phyloP scores from a whole-genome alignment of 2,329 filamentous ascomycete species.

The Thelonectria blattea region DNA sequence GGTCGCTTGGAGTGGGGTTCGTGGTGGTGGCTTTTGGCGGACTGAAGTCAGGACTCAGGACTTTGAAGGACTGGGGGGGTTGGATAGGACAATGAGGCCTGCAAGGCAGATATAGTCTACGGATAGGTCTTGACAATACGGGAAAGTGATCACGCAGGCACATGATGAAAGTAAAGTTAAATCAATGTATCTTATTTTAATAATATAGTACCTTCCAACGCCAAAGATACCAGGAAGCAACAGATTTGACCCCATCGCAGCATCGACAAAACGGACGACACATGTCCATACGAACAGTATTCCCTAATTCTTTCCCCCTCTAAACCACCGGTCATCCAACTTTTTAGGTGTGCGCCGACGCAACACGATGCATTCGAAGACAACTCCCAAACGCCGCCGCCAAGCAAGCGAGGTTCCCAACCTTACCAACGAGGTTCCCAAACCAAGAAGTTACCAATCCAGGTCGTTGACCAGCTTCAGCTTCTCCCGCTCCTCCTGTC shows the following conservation, averaged over 20 bases:
- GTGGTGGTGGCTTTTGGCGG: background rate
- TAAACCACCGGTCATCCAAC: background rate
- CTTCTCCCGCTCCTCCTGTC: slow-evolving; percentile 69
- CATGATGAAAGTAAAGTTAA: background rate
- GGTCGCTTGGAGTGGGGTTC: slow-evolving; percentile 8
- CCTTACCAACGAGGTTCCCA: too few species aligned
- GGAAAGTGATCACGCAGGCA: background rate
- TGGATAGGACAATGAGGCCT: background rate
- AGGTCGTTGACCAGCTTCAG: slow-evolving; percentile 50
- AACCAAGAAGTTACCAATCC: slow-evolving; percentile 43
- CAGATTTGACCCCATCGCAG: background rate
- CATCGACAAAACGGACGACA: too few species aligned
- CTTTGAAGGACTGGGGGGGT: background rate
- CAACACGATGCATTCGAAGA: slow-evolving; percentile 2
- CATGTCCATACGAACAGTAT: too few species aligned
- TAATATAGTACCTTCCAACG: background rate
- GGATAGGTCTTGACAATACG: background rate
- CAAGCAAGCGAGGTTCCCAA: too few species aligned
- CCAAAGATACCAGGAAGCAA: background rate
- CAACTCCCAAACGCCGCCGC: slow-evolving; percentile 37
- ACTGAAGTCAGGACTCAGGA: slow-evolving; percentile 6
- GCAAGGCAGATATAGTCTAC: background rate
- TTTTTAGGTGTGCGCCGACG: slow-evolving; percentile 4
- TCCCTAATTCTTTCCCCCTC: background rate
- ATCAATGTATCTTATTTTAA: background rate